phyloP scores from a whole-genome alignment of 2,329 filamentous ascomycete genomes.

The Magnaporthiopsis incrustans region DNA sequence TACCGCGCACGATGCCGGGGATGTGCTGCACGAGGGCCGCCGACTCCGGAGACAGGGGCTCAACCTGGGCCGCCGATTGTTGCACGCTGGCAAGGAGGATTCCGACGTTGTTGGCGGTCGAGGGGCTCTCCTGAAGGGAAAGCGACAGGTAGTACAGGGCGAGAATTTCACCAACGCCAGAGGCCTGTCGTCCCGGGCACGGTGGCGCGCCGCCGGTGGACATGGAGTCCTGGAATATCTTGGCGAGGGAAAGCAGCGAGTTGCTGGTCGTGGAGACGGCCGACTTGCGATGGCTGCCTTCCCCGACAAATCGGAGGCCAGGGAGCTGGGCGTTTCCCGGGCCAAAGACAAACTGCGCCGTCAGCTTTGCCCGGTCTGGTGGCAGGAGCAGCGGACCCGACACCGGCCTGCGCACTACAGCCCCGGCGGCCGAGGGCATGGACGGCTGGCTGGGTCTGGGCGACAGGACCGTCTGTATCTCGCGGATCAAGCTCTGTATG shows the following conservation, averaged over 20 bases:
- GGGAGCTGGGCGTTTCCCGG: slow-evolving; percentile 64
- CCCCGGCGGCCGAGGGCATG: not conserved
- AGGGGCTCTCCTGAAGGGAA: slow-evolving; percentile 90
- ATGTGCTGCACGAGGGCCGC: slow-evolving; percentile 33
- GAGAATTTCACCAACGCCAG: slow-evolving; percentile 83
- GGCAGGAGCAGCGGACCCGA: slow-evolving; percentile 66
- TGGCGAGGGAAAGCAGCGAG: slow-evolving; percentile 85
- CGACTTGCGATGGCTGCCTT: slow-evolving; percentile 65
- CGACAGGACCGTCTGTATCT: slow-evolving; percentile 64
- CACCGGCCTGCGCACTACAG: slow-evolving; percentile 14
- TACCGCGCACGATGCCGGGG: slow-evolving; percentile 76
- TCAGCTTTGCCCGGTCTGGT: slow-evolving; percentile 75
- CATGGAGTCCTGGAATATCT: slow-evolving; percentile 96
- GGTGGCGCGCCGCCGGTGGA: slow-evolving; percentile 58
- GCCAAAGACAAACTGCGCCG: slow-evolving; percentile 75
- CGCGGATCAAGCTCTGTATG: slow-evolving; percentile 70
- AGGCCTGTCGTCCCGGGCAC: slow-evolving; percentile 50
- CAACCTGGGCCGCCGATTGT: slow-evolving; percentile 42
- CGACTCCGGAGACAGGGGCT: not conserved
- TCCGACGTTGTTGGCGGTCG: slow-evolving; percentile 95
- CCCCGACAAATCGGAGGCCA: slow-evolving; percentile 64
- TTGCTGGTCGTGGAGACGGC: slow-evolving; percentile 93
- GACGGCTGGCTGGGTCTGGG: slow-evolving; percentile 24
- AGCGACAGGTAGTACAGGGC: slow-evolving; percentile 93
- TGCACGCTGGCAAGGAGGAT: slow-evolving; percentile 94